phyloP scores from a whole-genome alignment of 1,284 basidiomycete genomes.

The Volvariella volvacea region DNA sequence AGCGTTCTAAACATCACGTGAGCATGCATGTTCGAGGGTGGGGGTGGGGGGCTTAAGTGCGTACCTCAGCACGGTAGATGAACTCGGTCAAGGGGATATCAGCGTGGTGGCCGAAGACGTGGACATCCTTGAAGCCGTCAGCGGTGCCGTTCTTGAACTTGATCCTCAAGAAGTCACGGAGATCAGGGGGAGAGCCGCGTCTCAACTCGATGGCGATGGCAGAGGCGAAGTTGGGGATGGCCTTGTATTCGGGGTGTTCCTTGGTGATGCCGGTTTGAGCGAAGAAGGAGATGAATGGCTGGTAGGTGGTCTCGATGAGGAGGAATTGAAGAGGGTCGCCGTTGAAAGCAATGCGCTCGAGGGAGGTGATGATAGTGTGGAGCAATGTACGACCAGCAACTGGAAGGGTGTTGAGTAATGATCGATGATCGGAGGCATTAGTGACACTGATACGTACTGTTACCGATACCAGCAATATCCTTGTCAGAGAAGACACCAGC shows the following conservation, averaged over 20 bases:
- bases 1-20: conserved; percentile 37
- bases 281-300: conserved; percentile 85
- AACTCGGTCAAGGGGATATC: conserved; percentile 75
- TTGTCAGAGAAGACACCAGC: conserved; percentile 66
- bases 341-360: conserved; percentile 73
- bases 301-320: conserved; percentile 76
- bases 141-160: conserved; percentile 81
- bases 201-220: conserved; percentile 76
- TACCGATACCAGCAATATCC: conserved; percentile 61
- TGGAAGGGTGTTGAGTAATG: conserved; percentile 18
- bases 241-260: conserved; percentile 50
- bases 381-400: conserved; percentile 78
- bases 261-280: conserved; percentile 61
- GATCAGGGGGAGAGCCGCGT: conserved; percentile 64
- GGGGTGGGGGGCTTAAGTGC: no score
- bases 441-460: conserved; percentile 42
- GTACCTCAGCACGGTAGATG: conserved; percentile 69
- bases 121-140: conserved; percentile 50
- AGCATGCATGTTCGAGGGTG: background rate
- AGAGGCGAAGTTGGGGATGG: conserved; percentile 73
- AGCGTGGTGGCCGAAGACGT: conserved; percentile 61
- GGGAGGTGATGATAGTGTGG: conserved; percentile 59
- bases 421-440: background rate
- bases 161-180: conserved; percentile 73
- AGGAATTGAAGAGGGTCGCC: conserved; percentile 73